Base-by-base conservation (phyloP, 2,329 filamentous ascomycete species). In the Aspergillus eucalypticola region DNA sequence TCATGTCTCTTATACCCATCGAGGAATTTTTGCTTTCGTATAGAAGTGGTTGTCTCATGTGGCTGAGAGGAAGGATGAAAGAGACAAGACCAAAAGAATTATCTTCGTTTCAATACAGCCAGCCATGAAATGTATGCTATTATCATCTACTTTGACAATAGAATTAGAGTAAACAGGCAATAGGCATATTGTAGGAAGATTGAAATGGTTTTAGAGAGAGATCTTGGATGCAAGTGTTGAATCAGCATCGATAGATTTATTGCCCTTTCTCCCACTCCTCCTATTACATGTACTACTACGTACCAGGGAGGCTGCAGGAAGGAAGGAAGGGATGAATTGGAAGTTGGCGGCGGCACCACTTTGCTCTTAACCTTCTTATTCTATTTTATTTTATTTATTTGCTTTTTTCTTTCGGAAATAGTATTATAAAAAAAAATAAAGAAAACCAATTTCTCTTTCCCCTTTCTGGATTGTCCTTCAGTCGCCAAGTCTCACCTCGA, bases 311-410 rank as follows among this genome's bases (percentile, higher is more conserved):
- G 15, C 21, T 46, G 53, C n/a, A 55, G 39, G 53, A 23, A 46
- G 25, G 53, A 23, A 32, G 7, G 53, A 25, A 39, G 35, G n/a
- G 19, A 44, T 42, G 39, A 13, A 27, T 8, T 27, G 25, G 25
- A 21, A 44, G 41, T 21, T 10, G 8, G 41, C 11, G 38, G 50
- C 50, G 25, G 54, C 42, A 56, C 27, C 23, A 55, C 39, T 19
- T 46, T 50, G 8, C 50, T 32, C 19, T 54, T 27, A 27, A 49
- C 57, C 41, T 54, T 52, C 39, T 55, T 25, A 35, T 29, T 48
- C 44, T 56, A 19, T 25, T 49, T 59, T 29, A 41, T 23, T 60
- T 21, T 27, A 17, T 15, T 49, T 19, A 19, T 35, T 54, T 27
- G 6, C 23, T 48, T 39, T 49, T 54, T 44, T 25, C 17, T 46